A percentile compares a stretch with the other conserved stretches of the same genome.
phyloP scores from a whole-genome alignment of 2,329 filamentous ascomycete species.

The Ophiosphaerella korrae region DNA sequence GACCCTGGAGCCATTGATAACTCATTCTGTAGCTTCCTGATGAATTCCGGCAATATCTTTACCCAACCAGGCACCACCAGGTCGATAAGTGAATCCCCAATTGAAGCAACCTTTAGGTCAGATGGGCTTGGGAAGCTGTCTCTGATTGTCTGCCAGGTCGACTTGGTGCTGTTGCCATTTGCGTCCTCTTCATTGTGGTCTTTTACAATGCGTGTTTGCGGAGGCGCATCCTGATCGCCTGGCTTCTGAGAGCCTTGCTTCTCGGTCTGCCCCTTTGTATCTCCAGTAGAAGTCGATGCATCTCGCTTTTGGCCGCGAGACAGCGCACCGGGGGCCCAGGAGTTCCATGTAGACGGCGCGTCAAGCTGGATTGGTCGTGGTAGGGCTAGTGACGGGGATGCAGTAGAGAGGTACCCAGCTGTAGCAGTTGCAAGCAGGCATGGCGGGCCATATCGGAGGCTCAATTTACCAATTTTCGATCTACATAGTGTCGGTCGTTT shows the following conservation, averaged over 20 bases:
- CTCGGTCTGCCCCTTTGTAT: constrained; percentile 21
- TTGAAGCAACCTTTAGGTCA: constrained; percentile 26
- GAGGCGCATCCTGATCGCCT: constrained; percentile 40
- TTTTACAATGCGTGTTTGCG: constrained; percentile 39
- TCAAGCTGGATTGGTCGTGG: constrained; percentile 34
- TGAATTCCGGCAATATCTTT: constrained; percentile 72
- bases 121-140: constrained; percentile 35
- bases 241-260: constrained; percentile 19
- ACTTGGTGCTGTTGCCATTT: constrained; percentile 18
- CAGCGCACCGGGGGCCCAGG: constrained; percentile 15
- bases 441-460: constrained; percentile 37
- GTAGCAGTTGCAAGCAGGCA: constrained; percentile 31
- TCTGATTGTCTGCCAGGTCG: constrained; percentile 42
- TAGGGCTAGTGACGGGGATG: constrained; percentile 18
- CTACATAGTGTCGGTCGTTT: constrained; percentile 13
- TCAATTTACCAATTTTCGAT: constrained; percentile 17
- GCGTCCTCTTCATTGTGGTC: constrained; percentile 28
- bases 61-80: constrained; percentile 84
- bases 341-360: constrained; percentile 30
- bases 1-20: constrained; percentile 86
- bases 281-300: constrained; percentile 23
- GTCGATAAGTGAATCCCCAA: constrained; percentile 65
- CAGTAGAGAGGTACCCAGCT: constrained; percentile 25
- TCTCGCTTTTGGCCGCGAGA: constrained; percentile 14
- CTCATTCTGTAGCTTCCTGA: constrained; percentile 84